phyloP scores from a whole-genome alignment of 192 early-diverging fungal species.

The Podila verticillata region DNA sequence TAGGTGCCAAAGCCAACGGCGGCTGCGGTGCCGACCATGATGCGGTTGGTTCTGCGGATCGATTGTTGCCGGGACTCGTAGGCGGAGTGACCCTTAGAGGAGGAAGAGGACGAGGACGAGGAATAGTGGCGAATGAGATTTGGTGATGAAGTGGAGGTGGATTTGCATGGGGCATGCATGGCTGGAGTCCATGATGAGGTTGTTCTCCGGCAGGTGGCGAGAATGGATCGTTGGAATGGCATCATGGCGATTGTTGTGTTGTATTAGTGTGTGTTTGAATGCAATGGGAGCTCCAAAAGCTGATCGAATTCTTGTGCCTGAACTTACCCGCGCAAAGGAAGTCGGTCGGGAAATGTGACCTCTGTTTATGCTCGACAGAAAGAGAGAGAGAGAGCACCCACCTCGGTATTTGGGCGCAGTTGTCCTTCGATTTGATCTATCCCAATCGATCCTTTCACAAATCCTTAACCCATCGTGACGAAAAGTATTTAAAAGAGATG shows the following conservation, averaged over 20 bases:
- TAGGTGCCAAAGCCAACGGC: neutral
- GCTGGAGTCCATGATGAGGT: neutral
- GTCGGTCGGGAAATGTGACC: too few relatives aligned
- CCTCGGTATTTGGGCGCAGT: too few relatives aligned
- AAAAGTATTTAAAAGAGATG: too few relatives aligned
- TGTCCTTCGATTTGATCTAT: too few relatives aligned
- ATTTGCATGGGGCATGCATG: neutral
- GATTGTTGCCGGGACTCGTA: neutral
- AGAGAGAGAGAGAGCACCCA: too few relatives aligned
- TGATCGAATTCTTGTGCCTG: too few relatives aligned
- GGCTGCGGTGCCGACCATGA: neutral
- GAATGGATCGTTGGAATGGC: neutral
- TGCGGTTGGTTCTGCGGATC: slow-evolving; percentile 4
- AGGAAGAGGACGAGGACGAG: neutral
- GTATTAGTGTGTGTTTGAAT: too few relatives aligned
- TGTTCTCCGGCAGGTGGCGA: neutral
- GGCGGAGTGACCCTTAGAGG: neutral
- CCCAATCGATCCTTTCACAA: too few relatives aligned
- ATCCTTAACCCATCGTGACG: too few relatives aligned
- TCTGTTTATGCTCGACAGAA: too few relatives aligned
- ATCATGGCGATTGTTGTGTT: neutral
- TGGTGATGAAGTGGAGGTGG: neutral
- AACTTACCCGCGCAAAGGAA: too few relatives aligned
- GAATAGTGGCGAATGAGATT: slow-evolving; percentile 1
- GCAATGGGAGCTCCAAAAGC: too few relatives aligned